Percentiles rank a stretch among this genome's conserved stretches.
phyloP scores from a whole-genome alignment of 495 filamentous ascomycete species.

The Daldinia decipiens region DNA sequence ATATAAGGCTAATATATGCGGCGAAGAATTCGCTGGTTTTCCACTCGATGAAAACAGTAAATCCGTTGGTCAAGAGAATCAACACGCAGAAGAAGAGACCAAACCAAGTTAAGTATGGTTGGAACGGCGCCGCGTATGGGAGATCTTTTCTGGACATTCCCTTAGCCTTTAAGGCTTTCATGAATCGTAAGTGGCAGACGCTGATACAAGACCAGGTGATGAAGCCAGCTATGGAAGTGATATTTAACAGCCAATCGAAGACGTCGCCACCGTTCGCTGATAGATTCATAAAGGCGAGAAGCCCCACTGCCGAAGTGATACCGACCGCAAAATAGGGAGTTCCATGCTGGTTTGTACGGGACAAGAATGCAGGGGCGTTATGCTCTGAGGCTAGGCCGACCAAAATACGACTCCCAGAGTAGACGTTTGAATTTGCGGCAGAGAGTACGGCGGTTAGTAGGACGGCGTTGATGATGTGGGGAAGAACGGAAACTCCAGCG shows the following conservation, averaged over 20 bases:
- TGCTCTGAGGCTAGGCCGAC: slow-evolving; percentile 70
- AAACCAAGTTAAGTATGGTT: slow-evolving; percentile 67
- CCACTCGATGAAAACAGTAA: slow-evolving; percentile 74
- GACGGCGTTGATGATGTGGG: slow-evolving; percentile 76
- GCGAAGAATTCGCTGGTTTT: slow-evolving; percentile 67
- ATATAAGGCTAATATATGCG: slow-evolving; percentile 69
- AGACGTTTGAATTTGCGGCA: slow-evolving; percentile 67
- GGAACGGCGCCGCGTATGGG: slow-evolving; percentile 67
- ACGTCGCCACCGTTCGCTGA: slow-evolving; percentile 59
- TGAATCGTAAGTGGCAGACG: slow-evolving; percentile 69
- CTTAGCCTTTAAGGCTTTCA: slow-evolving; percentile 66
- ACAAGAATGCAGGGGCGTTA: slow-evolving; percentile 65
- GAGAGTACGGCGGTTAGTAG: slow-evolving; percentile 69
- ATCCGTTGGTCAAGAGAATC: slow-evolving; percentile 75
- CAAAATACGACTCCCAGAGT: slow-evolving; percentile 71
- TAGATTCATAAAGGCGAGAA: slow-evolving; percentile 67
- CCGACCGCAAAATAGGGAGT: slow-evolving; percentile 57
- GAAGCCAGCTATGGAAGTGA: slow-evolving; percentile 72
- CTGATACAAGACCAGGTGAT: slow-evolving; percentile 72
- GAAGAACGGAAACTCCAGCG: slow-evolving; percentile 72
- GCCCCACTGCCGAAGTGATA: slow-evolving; percentile 55
- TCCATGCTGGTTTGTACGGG: slow-evolving; percentile 52
- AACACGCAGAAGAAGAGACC: slow-evolving; percentile 72
- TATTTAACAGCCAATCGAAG: slow-evolving; percentile 69
- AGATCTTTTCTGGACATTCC: slow-evolving; percentile 63